phyloP scores from a whole-genome alignment of 805 yeast species.

The Myxozyma mucilagina region DNA sequence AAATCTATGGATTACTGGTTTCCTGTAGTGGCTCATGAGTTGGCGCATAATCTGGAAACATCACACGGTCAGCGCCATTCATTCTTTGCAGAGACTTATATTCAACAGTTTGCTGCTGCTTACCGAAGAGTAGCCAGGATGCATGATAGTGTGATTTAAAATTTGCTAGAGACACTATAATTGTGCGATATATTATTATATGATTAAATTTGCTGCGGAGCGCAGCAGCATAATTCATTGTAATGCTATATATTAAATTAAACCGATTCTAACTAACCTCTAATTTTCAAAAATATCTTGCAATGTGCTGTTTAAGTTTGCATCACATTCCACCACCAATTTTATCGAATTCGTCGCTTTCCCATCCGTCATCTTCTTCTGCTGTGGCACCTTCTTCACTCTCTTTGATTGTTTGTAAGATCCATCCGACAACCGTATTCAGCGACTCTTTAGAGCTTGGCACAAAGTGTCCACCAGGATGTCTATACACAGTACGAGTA shows the following conservation, averaged over 20 bases:
- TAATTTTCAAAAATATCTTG: too few species aligned
- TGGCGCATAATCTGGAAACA: conserved; percentile 43
- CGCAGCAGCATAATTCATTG: too few species aligned
- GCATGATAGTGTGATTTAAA: conserved; percentile 3
- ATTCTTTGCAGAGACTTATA: conserved; percentile 39
- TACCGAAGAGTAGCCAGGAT: conserved; percentile 18
- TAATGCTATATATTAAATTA: too few species aligned
- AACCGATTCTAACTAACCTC: too few species aligned
- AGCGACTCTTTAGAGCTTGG: conserved; percentile 74
- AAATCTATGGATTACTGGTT: conserved; percentile 41
- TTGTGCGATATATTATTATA: too few species aligned
- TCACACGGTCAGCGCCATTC: conserved; percentile 44
- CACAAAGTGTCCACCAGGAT: conserved; percentile 97
- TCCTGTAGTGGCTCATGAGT: conserved; percentile 44
- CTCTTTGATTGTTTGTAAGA: conserved; percentile 20
- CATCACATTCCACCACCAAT: conserved; percentile 33
- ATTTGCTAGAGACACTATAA: too few species aligned
- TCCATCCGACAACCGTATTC: conserved; percentile 38
- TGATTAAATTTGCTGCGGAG: too few species aligned
- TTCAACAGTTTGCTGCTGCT: conserved; percentile 34
- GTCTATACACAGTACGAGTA: conserved; percentile 56
- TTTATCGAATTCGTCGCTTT: conserved; percentile 39
- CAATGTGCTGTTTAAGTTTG: background rate
- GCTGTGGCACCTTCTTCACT: conserved; percentile 8
- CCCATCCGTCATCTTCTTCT: conserved; percentile 41